phyloP scores from a whole-genome alignment of 2,329 filamentous ascomycete genomes.

The Pseudopithomyces maydicus region DNA sequence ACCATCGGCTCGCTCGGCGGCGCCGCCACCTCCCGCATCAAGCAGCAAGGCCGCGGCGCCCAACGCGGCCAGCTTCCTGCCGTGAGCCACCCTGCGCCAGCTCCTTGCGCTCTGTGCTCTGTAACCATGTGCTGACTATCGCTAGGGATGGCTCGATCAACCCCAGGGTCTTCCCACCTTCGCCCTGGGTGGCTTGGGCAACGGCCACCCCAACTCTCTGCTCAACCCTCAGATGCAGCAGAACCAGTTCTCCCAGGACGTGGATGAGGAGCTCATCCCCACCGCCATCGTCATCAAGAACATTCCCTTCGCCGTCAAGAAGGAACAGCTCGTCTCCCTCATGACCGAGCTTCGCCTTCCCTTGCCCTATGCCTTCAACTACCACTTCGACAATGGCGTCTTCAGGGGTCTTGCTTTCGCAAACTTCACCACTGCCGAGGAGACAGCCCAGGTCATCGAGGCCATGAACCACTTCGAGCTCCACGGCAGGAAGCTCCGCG shows the following conservation, averaged over 20 bases:
- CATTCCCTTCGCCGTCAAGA: constrained; percentile 97
- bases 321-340: constrained; percentile 88
- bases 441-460: constrained; percentile 91
- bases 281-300: constrained; percentile 99
- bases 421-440: constrained; percentile 95
- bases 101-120: background rate
- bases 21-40: constrained; percentile 56
- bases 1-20: constrained; percentile 65
- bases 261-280: constrained; percentile 88
- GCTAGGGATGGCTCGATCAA: constrained; percentile 68
- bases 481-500: constrained; percentile 89
- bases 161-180: constrained; percentile 51
- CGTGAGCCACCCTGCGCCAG: constrained; percentile 58
- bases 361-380: constrained; percentile 98
- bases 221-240: constrained; percentile 44
- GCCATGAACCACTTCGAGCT: constrained; percentile 95
- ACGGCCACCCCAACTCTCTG: constrained; percentile 35
- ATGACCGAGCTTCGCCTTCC: constrained; percentile 96
- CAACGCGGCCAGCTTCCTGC: constrained; percentile 68
- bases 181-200: constrained; percentile 47
- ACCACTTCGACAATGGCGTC: constrained; percentile 97
- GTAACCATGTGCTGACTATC: too few species aligned
- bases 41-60: constrained; percentile 60
- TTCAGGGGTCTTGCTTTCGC: constrained; percentile 96
- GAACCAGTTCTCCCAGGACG: constrained; percentile 56